Evolutionary conservation across 306 rosid species (phyloP).

Genomic region (Inga oerstediana): DNA sequence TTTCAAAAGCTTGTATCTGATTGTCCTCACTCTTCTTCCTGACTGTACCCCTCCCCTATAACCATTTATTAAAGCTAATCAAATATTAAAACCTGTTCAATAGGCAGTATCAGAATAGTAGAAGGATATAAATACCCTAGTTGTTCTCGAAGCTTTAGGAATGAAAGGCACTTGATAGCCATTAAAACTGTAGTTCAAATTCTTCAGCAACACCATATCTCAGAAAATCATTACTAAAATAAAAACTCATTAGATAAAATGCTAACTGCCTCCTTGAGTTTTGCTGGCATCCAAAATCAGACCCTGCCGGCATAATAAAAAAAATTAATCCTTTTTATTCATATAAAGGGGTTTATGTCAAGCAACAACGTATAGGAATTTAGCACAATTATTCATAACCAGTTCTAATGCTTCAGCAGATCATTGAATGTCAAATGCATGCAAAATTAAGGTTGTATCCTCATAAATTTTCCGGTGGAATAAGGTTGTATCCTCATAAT

Average conservation of each 20-base stretch:
- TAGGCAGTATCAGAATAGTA: background rate
- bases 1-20: constrained; percentile 65
- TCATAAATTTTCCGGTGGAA: constrained; percentile 11
- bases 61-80: constrained; percentile 37
- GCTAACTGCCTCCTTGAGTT: constrained; percentile 34
- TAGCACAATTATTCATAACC: constrained; percentile 24
- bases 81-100: constrained; percentile 30
- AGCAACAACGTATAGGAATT: constrained; percentile 11
- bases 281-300: constrained; percentile 24
- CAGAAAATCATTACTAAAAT: constrained; percentile 43
- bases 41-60: constrained; percentile 62
- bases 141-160: constrained; percentile 73
- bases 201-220: constrained; percentile 61
- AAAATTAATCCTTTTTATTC: constrained; percentile 17
- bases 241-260: constrained; percentile 54
- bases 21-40: constrained; percentile 50
- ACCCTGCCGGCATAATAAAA: constrained; percentile 42
- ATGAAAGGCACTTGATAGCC: constrained; percentile 63
- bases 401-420: constrained; percentile 1
- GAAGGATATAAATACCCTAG: constrained; percentile 55
- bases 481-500: background rate
- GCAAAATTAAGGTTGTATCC: constrained; percentile 1
- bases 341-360: background rate
- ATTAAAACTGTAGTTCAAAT: constrained; percentile 58
- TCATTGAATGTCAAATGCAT: background rate